These are phyloP conservation scores for Dioscorea zingiberensis DNA, from an alignment of 106 monocot genomes.

Conservation along the genomic window DNA sequence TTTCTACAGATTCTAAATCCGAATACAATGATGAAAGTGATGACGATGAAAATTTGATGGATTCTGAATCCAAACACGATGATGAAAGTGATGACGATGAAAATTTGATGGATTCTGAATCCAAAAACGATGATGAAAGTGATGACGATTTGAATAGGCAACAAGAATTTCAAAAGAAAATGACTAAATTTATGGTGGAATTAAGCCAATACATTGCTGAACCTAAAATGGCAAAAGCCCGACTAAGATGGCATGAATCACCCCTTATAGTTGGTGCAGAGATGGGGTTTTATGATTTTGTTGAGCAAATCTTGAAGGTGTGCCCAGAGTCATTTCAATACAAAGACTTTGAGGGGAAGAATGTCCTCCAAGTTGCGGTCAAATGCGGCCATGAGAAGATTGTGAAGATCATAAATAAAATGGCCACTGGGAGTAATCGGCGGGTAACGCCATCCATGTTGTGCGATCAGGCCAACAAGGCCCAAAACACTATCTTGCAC, in stretches of 20 bases:
- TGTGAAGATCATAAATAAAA: constrained; percentile 3
- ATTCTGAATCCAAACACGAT: too few species aligned
- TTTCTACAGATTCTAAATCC: too few species aligned
- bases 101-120: too few species aligned
- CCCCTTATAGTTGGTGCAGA: constrained; percentile 10
- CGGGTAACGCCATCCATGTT: constrained; percentile 6
- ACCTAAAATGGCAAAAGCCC: too few species aligned
- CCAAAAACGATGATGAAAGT: too few species aligned
- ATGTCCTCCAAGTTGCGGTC: constrained; percentile 22
- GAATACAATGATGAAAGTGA: too few species aligned
- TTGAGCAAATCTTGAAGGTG: constrained; percentile 6
- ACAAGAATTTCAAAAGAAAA: too few species aligned
- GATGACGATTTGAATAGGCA: too few species aligned
- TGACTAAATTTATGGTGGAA: too few species aligned
- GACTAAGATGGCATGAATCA: constrained; percentile 6
- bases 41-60: too few species aligned
- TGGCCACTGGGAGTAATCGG: constrained; percentile 5
- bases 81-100: too few species aligned
- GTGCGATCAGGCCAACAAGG: not conserved
- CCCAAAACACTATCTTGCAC: constrained; percentile 9
- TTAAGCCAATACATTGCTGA: too few species aligned
- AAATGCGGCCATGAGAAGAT: constrained; percentile 11
- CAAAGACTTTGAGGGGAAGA: not conserved
- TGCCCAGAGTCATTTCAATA: not conserved
- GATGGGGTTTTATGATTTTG: constrained; percentile 15